Evolutionary conservation across 2,329 filamentous ascomycete genomes (phyloP).

Genomic region (Pochonia chlamydosporia): DNA sequence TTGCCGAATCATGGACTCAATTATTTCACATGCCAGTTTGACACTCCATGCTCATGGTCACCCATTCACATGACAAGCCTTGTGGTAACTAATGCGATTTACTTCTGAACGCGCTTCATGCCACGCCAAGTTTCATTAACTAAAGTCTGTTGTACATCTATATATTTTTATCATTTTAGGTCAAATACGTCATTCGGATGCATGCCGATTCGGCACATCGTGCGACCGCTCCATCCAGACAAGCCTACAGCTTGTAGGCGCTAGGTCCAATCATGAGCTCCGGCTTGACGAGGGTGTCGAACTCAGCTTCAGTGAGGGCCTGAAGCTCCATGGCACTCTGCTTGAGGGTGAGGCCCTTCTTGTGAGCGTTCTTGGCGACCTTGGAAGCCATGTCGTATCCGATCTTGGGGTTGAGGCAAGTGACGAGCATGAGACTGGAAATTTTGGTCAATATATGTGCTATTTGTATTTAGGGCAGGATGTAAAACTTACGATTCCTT

Average conservation of each 20-base stretch:
- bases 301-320: conserved; percentile 81
- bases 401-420: conserved; percentile 94
- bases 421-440: conserved; percentile 96
- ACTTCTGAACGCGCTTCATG: neutral
- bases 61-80: too few relatives aligned
- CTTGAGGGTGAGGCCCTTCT: conserved; percentile 94
- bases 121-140: neutral
- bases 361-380: conserved; percentile 97
- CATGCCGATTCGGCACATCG: too few relatives aligned
- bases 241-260: conserved; percentile 40
- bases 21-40: too few relatives aligned
- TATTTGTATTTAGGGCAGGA: too few relatives aligned
- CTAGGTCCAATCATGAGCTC: conserved; percentile 92
- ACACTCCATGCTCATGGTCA: too few relatives aligned
- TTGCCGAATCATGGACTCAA: too few relatives aligned
- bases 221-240: neutral
- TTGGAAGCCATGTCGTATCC: conserved; percentile 97
- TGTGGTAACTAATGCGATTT: too few relatives aligned
- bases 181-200: too few relatives aligned
- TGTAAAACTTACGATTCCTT: conserved; percentile 73
- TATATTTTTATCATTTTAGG: neutral
- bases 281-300: conserved; percentile 82
- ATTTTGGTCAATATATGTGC: too few relatives aligned
- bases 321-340: conserved; percentile 90
- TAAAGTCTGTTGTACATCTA: neutral